Evolutionary conservation across 108 stramenopile species (phyloP).

Genomic region (Skeletonema tropicum): DNA sequence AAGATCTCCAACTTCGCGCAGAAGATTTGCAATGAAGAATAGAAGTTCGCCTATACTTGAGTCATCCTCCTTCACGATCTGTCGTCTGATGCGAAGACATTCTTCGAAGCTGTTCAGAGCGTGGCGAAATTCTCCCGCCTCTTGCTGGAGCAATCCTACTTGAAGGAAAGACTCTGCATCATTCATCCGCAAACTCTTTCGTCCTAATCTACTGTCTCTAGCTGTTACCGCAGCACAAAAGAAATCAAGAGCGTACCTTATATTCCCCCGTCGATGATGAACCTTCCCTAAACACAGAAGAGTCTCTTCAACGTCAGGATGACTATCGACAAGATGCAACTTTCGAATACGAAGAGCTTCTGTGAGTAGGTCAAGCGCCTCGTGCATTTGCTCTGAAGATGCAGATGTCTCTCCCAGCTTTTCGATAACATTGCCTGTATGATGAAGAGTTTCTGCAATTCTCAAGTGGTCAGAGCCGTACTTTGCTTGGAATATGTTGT

Average conservation of each 20-base stretch:
- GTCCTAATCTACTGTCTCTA: slow-evolving; percentile 30
- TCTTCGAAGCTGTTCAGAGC: slow-evolving; percentile 44
- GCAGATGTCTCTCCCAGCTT: slow-evolving; percentile 15
- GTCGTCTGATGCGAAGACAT: slow-evolving; percentile 29
- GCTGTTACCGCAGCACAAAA: slow-evolving; percentile 39
- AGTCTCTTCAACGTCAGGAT: slow-evolving; percentile 50
- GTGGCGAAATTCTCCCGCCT: slow-evolving; percentile 24
- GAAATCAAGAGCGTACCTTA: slow-evolving; percentile 39
- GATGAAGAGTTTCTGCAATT: slow-evolving; percentile 45
- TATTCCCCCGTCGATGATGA: slow-evolving; percentile 38
- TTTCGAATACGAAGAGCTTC: slow-evolving; percentile 53
- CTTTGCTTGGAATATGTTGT: slow-evolving; percentile 37
- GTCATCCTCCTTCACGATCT: slow-evolving; percentile 17
- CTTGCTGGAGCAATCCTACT: slow-evolving; percentile 52
- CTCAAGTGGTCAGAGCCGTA: slow-evolving; percentile 48
- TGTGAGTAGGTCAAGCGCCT: slow-evolving; percentile 43
- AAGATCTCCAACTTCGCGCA: slow-evolving; percentile 48
- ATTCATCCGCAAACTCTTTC: slow-evolving; percentile 17
- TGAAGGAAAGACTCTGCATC: slow-evolving; percentile 50
- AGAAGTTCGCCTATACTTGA: slow-evolving; percentile 42
- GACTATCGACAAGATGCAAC: slow-evolving; percentile 48
- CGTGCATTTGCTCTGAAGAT: slow-evolving; percentile 13
- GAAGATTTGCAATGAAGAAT: slow-evolving; percentile 46
- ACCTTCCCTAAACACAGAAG: slow-evolving; percentile 41
- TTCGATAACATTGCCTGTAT: slow-evolving; percentile 29